These are phyloP conservation scores for Rhodotorula mucilaginosa DNA, from an alignment of 1,284 basidiomycete species.

Conservation along the genomic window DNA sequence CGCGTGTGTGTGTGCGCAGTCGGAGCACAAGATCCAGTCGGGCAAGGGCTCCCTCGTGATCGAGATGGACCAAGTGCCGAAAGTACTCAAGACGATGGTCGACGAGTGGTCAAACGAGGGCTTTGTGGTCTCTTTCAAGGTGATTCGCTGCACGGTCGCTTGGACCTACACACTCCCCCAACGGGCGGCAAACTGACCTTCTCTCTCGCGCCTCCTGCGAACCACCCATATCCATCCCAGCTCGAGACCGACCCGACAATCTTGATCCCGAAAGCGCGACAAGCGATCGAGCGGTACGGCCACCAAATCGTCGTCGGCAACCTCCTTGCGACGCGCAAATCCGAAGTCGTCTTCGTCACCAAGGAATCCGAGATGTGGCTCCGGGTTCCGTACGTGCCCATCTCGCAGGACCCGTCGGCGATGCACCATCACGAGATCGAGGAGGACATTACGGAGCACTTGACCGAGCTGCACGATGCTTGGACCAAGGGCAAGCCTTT, in stretches of 20 bases:
- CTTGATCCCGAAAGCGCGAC: conserved; percentile 84
- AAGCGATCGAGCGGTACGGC: conserved; percentile 85
- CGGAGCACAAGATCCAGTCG: conserved; percentile 97
- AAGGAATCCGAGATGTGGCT: conserved; percentile 55
- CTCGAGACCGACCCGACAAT: conserved; percentile 85
- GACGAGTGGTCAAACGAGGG: conserved; percentile 89
- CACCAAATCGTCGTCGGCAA: conserved; percentile 98
- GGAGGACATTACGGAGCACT: conserved; percentile 77
- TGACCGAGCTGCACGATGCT: conserved; percentile 67
- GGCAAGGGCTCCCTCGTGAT: conserved; percentile 87
- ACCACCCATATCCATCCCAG: conserved; percentile 52
- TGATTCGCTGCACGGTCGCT: conserved; percentile 46
- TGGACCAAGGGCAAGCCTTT: conserved; percentile 57
- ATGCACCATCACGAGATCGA: conserved; percentile 65
- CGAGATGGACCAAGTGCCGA: conserved; percentile 99
- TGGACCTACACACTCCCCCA: neutral
- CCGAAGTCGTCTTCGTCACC: conserved; percentile 83
- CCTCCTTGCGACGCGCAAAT: conserved; percentile 82
- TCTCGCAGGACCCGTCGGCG: conserved; percentile 42
- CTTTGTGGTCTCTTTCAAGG: conserved; percentile 96
- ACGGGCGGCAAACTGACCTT: neutral
- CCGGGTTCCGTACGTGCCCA: conserved; percentile 41
- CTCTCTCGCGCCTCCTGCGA: neutral
- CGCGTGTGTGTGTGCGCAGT: conserved; percentile 54
- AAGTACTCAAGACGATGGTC: conserved; percentile 87